Conservation (phyloP, 257 asterid genomes). For the Nemophila menziesii region DNA sequence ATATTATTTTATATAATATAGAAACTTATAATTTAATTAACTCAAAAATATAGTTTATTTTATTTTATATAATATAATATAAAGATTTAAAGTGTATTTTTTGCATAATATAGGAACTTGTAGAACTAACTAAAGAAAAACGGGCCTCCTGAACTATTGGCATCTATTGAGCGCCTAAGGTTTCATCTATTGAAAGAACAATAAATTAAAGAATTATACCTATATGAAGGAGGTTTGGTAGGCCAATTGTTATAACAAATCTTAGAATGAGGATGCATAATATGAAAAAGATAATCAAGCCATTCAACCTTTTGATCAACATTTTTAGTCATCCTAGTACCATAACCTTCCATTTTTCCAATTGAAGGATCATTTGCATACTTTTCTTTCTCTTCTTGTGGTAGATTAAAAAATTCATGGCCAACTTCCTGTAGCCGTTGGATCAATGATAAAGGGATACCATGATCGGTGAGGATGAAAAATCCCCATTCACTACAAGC, state of each 20-base stretch:
- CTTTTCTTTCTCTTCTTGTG: constrained; percentile 2
- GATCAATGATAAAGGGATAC: background rate
- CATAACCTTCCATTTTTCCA: constrained; percentile 4
- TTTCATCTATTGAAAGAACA: background rate
- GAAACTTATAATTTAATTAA: no score
- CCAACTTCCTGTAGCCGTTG: constrained; percentile 1
- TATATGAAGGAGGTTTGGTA: constrained; percentile 2
- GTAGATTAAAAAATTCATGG: constrained; percentile 3
- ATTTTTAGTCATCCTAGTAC: constrained; percentile 3
- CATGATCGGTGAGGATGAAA: background rate
- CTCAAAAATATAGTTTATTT: no score
- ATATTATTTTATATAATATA: no score
- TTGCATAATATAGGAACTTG: no score
- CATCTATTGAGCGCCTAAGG: no score
- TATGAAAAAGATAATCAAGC: constrained; percentile 4
- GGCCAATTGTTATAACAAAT: constrained; percentile 1
- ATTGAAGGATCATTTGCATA: constrained; percentile 3
- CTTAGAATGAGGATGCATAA: constrained; percentile 1
- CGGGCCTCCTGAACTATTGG: no score
- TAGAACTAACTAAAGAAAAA: no score
- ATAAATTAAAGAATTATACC: background rate
- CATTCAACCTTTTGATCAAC: background rate
- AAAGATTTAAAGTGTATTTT: no score
- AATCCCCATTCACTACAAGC: constrained; percentile 4
- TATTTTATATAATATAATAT: no score